Evolutionary conservation across 139 green algal species (phyloP).

Genomic region (Volvox africanus): DNA sequence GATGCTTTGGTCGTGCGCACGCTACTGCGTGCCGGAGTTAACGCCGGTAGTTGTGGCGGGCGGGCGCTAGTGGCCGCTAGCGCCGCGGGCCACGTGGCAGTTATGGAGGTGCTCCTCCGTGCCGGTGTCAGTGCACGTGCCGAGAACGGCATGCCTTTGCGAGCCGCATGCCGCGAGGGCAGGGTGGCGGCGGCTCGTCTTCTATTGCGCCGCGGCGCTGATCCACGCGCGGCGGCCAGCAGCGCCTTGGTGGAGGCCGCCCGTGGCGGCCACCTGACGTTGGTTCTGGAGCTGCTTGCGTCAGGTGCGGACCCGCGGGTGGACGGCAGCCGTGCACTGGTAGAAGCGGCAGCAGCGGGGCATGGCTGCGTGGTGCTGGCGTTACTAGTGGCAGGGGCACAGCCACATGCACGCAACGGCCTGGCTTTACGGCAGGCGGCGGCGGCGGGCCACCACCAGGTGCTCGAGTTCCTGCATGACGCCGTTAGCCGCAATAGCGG

Average conservation of each 20-base stretch:
- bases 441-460: neutral
- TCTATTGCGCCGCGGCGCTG: constrained; percentile 17
- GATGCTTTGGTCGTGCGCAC: constrained; percentile 15
- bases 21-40: constrained; percentile 1
- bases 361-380: constrained; percentile 1
- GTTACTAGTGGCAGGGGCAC: constrained; percentile 22
- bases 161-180: constrained; percentile 5
- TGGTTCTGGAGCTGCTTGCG: constrained; percentile 41
- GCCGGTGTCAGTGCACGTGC: constrained; percentile 15
- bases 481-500: neutral
- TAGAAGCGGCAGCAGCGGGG: constrained; percentile 17
- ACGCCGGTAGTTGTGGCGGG: neutral
- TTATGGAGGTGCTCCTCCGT: constrained; percentile 7
- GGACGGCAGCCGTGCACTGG: constrained; percentile 20
- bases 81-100: neutral
- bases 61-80: constrained; percentile 23
- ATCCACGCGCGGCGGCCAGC: constrained; percentile 18
- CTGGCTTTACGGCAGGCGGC: neutral
- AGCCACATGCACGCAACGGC: neutral
- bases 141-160: constrained; percentile 37
- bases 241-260: constrained; percentile 18
- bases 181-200: neutral
- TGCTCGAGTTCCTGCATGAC: neutral
- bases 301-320: constrained; percentile 2
- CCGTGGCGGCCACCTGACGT: neutral